These are phyloP conservation scores for Ogataea glucozyma DNA, from an alignment of 805 yeast species.

Conservation along the genomic window DNA sequence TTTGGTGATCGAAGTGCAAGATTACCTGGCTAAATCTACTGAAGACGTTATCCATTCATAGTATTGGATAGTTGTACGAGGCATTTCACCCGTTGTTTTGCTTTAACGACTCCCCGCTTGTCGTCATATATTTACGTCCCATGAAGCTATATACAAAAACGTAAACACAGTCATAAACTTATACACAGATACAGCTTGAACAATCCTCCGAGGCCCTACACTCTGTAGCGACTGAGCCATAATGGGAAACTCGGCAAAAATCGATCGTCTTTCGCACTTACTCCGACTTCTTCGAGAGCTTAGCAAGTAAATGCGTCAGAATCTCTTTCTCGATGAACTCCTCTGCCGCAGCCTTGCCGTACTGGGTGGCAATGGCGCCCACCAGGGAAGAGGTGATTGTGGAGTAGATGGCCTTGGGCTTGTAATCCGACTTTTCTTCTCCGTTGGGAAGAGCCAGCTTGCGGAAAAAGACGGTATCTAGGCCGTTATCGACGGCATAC, in stretches of 20 bases:
- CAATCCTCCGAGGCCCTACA: background rate
- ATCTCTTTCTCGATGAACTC: slow-evolving; percentile 57
- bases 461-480: slow-evolving; percentile 66
- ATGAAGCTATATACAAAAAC: slow-evolving; percentile 7
- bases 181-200: background rate
- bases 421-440: slow-evolving; percentile 35
- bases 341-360: slow-evolving; percentile 62
- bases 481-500: slow-evolving; percentile 48
- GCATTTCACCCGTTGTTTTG: too few relatives aligned
- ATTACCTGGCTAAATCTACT: too few relatives aligned
- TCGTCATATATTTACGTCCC: slow-evolving; percentile 1
- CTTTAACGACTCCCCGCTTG: background rate
- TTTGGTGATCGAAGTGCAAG: too few relatives aligned
- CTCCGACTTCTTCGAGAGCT: slow-evolving; percentile 2
- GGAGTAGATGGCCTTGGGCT: slow-evolving; percentile 33
- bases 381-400: slow-evolving; percentile 48
- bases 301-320: slow-evolving; percentile 25
- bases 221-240: background rate
- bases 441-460: slow-evolving; percentile 41
- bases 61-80: too few relatives aligned
- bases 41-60: too few relatives aligned
- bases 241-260: background rate
- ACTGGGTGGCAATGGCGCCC: slow-evolving; percentile 65
- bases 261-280: slow-evolving; percentile 4
- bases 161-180: slow-evolving; percentile 5